Conservation (phyloP, 768 basidiomycete species). For the Amanita phalloides region DNA sequence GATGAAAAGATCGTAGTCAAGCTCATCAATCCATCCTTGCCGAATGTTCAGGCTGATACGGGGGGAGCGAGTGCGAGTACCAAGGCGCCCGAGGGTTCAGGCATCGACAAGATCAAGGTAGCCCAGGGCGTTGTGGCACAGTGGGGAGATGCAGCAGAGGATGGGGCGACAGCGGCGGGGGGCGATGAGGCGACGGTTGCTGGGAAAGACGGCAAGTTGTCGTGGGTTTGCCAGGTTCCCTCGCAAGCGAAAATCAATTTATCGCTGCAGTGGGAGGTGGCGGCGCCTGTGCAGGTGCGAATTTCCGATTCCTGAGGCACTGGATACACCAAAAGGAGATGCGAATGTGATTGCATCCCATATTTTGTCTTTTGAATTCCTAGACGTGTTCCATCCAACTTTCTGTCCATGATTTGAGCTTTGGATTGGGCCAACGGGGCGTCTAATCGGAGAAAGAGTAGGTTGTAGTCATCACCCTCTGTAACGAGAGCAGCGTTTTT, state of each 20-base stretch:
- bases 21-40: conserved; percentile 18
- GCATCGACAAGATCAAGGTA: conserved; percentile 12
- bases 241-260: conserved; percentile 20
- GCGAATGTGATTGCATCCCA: too few relatives aligned
- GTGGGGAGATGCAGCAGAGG: conserved; percentile 16
- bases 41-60: not conserved
- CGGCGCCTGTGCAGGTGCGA: conserved; percentile 11
- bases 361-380: too few relatives aligned
- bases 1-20: conserved; percentile 21
- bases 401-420: too few relatives aligned
- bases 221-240: conserved; percentile 22
- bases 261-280: conserved; percentile 23
- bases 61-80: conserved; percentile 1
- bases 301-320: too few relatives aligned
- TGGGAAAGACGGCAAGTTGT: conserved; percentile 23
- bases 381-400: too few relatives aligned
- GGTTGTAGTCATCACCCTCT: too few relatives aligned
- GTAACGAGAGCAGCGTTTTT: too few relatives aligned
- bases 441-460: too few relatives aligned
- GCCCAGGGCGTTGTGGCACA: conserved; percentile 16
- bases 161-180: conserved; percentile 5
- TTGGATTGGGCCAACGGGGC: too few relatives aligned
- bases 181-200: conserved; percentile 15
- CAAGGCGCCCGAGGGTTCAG: not conserved
- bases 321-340: too few relatives aligned